Base-by-base conservation (phyloP, 768 basidiomycete species). In the Lactarius trivialis region DNA sequence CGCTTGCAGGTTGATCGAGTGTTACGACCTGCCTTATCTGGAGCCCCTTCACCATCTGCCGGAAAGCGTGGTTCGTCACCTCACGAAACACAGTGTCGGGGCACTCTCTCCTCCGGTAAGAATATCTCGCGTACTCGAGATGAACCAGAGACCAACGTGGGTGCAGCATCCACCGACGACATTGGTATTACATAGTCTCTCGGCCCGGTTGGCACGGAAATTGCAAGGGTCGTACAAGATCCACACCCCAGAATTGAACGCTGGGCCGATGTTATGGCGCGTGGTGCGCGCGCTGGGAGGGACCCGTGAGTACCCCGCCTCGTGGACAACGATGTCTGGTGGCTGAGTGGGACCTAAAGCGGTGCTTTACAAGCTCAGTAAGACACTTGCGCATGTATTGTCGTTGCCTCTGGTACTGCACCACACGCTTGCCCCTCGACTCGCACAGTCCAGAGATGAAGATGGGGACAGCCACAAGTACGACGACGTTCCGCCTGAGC, bases 21-120 rank as follows among this genome's bases (percentile, higher is more conserved):
- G 76, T 34, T 86, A 89, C 69, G 77, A 84, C 37, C 77, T 97
- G 43, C 93, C 92, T 1, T 95, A 93, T 74, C 77, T 97, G 45
- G 88, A 93, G 66, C 80, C 84, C 34, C 72, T 84, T 34, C 81
- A 82, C 34, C 69, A 82, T 36, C 74, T 96, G 7, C 89, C 92
- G 1, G 64, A 61, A 34, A 76, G 74, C 19, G 82, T 95, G 80
- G 77, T 77, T 2, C 69, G 72, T 43, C 91, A 93, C 74, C 82
- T 96, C 55, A 88, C 86, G 33, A 87, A 86, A 73, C 82, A 89
- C 63, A 82, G 79, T 50, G 74, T 79, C 34, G 80, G 80, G 70
- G 84, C 86, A 30, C 75, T 93, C 66, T 86, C 86, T 51, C 91
- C 91, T 53, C 75, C 77, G 68, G 92, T 93, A 74, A 63, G 85